Conservation (phyloP, 1,284 basidiomycete genomes). For the Ustilago nuda region DNA sequence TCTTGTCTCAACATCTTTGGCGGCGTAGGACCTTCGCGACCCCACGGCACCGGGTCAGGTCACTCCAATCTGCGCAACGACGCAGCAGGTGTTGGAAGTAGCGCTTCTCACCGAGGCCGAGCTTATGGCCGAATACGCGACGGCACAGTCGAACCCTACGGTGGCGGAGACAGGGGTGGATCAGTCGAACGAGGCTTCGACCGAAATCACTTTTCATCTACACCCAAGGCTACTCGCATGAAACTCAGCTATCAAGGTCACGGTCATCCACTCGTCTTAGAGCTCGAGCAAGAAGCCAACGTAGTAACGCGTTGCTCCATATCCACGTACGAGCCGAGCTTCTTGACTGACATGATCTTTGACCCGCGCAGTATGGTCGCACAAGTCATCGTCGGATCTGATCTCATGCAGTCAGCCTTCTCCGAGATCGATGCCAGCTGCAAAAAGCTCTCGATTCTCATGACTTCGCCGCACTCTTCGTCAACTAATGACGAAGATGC, state of each 20-base stretch:
- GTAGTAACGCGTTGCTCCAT: slow-evolving; percentile 91
- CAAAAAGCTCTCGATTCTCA: slow-evolving; percentile 47
- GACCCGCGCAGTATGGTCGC: slow-evolving; percentile 69
- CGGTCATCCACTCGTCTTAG: slow-evolving; percentile 82
- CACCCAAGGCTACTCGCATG: slow-evolving; percentile 76
- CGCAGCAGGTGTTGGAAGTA: neutral
- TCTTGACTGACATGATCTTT: slow-evolving; percentile 82
- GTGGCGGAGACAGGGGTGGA: slow-evolving; percentile 18
- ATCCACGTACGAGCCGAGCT: slow-evolving; percentile 84
- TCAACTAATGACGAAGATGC: slow-evolving; percentile 2
- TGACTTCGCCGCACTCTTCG: slow-evolving; percentile 22
- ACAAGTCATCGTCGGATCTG: slow-evolving; percentile 51
- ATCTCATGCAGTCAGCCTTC: slow-evolving; percentile 49
- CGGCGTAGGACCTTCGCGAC: slow-evolving; percentile 73
- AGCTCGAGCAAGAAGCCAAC: slow-evolving; percentile 82
- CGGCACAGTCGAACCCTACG: slow-evolving; percentile 28
- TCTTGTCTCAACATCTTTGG: slow-evolving; percentile 94
- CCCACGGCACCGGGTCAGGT: slow-evolving; percentile 1
- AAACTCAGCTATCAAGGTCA: slow-evolving; percentile 82
- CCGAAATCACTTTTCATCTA: slow-evolving; percentile 11
- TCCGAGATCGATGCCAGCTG: slow-evolving; percentile 48
- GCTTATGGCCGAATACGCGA: slow-evolving; percentile 27
- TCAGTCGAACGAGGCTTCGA: slow-evolving; percentile 29
- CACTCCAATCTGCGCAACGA: slow-evolving; percentile 17
- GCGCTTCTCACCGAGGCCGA: slow-evolving; percentile 4